Evolutionary conservation across 768 basidiomycete species (phyloP).

Genomic region (Lactifluus hygrophoroides): DNA sequence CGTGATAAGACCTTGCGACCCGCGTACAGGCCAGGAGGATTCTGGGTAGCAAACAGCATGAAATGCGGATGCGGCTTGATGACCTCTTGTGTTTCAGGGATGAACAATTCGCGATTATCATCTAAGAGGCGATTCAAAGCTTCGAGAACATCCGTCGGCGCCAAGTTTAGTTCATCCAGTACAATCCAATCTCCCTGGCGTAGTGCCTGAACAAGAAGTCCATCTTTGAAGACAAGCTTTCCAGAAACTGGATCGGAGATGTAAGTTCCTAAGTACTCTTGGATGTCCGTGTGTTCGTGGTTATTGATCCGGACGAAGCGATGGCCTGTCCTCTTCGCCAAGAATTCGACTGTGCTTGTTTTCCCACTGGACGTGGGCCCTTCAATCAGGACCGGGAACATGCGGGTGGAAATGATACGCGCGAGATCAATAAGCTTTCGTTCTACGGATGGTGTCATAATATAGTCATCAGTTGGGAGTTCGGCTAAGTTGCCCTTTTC

Average conservation of each 20-base stretch:
- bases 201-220: slow-evolving; percentile 85
- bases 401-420: slow-evolving; percentile 77
- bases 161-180: slow-evolving; percentile 93
- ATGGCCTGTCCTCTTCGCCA: slow-evolving; percentile 89
- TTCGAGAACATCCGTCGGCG: slow-evolving; percentile 96
- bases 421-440: slow-evolving; percentile 92
- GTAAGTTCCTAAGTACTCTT: slow-evolving; percentile 96
- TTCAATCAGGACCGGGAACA: slow-evolving; percentile 93
- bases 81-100: slow-evolving; percentile 94
- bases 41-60: slow-evolving; percentile 98
- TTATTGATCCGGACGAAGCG: slow-evolving; percentile 98
- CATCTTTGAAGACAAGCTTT: slow-evolving; percentile 93
- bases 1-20: slow-evolving; percentile 92
- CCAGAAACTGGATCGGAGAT: slow-evolving; percentile 87
- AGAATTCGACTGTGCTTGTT: slow-evolving; percentile 93
- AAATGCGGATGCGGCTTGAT: slow-evolving; percentile 91
- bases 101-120: slow-evolving; percentile 92
- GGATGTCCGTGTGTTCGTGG: slow-evolving; percentile 98
- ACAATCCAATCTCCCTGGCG: slow-evolving; percentile 96
- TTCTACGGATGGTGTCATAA: slow-evolving; percentile 93
- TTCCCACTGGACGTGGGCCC: slow-evolving; percentile 97
- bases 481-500: slow-evolving; percentile 63
- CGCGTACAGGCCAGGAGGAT: slow-evolving; percentile 92
- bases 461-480: slow-evolving; percentile 69
- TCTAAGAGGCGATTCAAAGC: slow-evolving; percentile 94